Evolutionary conservation across 768 basidiomycete species (phyloP).

Genomic region (Xerocomellus chrysenteron): DNA sequence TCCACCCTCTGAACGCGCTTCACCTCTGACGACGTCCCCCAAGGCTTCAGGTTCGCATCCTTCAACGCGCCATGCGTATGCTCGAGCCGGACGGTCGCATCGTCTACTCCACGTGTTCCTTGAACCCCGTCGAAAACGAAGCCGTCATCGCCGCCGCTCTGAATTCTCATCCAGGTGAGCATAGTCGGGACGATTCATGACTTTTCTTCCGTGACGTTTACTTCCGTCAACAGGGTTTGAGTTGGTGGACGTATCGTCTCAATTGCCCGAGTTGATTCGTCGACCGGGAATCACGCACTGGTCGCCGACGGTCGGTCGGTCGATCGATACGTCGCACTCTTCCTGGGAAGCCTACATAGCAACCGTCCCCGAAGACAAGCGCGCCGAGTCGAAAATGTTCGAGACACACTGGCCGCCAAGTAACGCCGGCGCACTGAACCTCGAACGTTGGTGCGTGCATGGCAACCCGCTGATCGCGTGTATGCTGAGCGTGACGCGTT

Average conservation of each 20-base stretch:
- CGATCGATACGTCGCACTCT: slow-evolving; percentile 48
- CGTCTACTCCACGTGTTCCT: slow-evolving; percentile 96
- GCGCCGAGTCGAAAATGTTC: slow-evolving; percentile 58
- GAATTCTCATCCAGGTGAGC: slow-evolving; percentile 60
- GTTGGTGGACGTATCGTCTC: slow-evolving; percentile 74
- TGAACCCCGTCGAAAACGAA: slow-evolving; percentile 97
- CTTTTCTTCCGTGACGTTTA: neutral
- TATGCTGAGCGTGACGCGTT: neutral
- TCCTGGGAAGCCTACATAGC: slow-evolving; percentile 61
- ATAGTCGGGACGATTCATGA: neutral
- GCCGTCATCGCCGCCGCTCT: slow-evolving; percentile 89
- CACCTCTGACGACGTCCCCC: slow-evolving; percentile 7
- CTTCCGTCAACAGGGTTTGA: slow-evolving; percentile 54
- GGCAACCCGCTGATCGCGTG: neutral
- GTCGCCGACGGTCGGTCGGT: slow-evolving; percentile 67
- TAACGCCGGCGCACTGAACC: slow-evolving; percentile 55
- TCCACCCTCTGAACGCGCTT: neutral
- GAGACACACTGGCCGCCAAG: slow-evolving; percentile 80
- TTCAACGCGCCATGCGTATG: slow-evolving; percentile 90
- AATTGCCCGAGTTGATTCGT: slow-evolving; percentile 68
- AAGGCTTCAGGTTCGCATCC: slow-evolving; percentile 90
- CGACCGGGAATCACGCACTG: slow-evolving; percentile 76
- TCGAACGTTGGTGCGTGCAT: slow-evolving; percentile 68
- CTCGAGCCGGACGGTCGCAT: slow-evolving; percentile 79
- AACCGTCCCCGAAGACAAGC: slow-evolving; percentile 47